Base-by-base conservation (phyloP, 306 rosid genomes). In the Spatholobus suberectus region DNA sequence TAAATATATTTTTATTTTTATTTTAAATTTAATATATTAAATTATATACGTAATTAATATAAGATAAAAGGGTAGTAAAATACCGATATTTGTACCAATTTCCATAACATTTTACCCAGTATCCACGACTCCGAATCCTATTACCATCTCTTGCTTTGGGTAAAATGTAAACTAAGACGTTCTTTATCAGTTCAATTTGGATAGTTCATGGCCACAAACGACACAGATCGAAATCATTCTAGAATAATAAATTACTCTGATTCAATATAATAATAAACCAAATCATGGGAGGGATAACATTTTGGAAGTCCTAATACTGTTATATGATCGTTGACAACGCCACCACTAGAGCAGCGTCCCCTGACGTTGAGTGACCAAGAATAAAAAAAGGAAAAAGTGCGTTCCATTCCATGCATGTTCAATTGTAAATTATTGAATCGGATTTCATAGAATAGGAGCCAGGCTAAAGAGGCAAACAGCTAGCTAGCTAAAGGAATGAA, bases 321-420 rank as follows among this genome's bases (percentile, higher is more conserved):
- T 68, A 17, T 21, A 15, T 7, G 32, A 78, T 65, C 55, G 23
- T 73, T 32, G 81, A 79, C 81, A 84, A 23, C 73, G 49, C 59
- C 81, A 55, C 5, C 14, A 70, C 54, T 83, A 66, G 20, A 4
- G 81, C 84, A 73, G 81, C 81, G 81, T 74, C 84, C 63, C 75
- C 54, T 29, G 69, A 55, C 34, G 77, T 52, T 23, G 26, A 67
- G 73, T 67, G 73, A 62, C 75, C 3, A 21, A 5, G 29, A 63
- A 66, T 32, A 71, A 21, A 70, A 43, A 38, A 40, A 54, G 13
- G 13, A 59, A 26, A 43, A 20, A 41, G 51, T 52, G 68, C 35
- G 24, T 66, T 73, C n/a, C 70, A 38, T 23, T 55, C 35, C 80
- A 74, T 65, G 79, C 85, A 81, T 1, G 18, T 62, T 49, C 34